These are phyloP conservation scores for Grosmannia serpens DNA, from an alignment of 2,329 filamentous ascomycete genomes.

Conservation along the genomic window DNA sequence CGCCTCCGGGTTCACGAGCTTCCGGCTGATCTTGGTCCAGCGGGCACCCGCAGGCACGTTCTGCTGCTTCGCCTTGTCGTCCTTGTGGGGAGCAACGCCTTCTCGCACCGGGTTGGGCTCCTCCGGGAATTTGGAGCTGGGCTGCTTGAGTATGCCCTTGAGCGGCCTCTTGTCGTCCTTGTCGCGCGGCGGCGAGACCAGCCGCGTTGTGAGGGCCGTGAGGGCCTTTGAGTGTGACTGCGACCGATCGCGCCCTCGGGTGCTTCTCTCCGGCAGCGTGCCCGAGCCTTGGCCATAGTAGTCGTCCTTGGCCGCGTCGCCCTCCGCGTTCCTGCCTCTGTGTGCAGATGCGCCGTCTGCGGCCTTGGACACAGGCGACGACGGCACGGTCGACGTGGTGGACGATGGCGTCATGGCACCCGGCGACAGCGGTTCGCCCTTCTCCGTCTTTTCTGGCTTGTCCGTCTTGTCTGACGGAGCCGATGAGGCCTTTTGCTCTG, in stretches of 20 bases:
- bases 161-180: slow-evolving; percentile 40
- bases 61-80: slow-evolving; percentile 61
- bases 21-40: slow-evolving; percentile 88
- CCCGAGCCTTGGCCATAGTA: too few relatives aligned
- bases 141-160: slow-evolving; percentile 77
- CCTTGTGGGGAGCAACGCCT: slow-evolving; percentile 87
- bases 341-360: slow-evolving; percentile 10
- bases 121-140: slow-evolving; percentile 75
- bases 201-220: slow-evolving; percentile 32
- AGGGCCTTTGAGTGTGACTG: slow-evolving; percentile 3
- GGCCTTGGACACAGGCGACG: slow-evolving; percentile 19
- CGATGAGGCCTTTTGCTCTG: not conserved
- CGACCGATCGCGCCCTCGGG: slow-evolving; percentile 5
- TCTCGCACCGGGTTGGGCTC: slow-evolving; percentile 74
- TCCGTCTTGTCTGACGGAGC: not conserved
- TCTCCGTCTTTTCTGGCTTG: not conserved
- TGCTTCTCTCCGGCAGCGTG: not conserved
- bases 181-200: slow-evolving; percentile 61
- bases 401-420: slow-evolving; percentile 10
- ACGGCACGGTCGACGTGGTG: slow-evolving; percentile 8
- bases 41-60: slow-evolving; percentile 62
- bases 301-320: not conserved
- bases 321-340: not conserved
- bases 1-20: slow-evolving; percentile 81
- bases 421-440: slow-evolving; percentile 6